Evolutionary conservation across 306 rosid species (phyloP).

Genomic region (Arachis stenosperma): DNA sequence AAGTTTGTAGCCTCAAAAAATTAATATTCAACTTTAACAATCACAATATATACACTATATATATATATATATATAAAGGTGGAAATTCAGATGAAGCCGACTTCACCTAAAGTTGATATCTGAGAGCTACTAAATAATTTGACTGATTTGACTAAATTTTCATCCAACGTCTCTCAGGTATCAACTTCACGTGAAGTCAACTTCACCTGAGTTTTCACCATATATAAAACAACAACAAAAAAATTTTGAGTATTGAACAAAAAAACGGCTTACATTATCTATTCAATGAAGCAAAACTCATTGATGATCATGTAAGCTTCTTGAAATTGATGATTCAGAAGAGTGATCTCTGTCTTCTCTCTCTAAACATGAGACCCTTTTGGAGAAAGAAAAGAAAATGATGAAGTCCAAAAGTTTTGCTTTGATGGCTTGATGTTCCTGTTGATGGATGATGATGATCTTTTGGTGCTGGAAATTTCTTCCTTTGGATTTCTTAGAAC

Average conservation of each 20-base stretch:
- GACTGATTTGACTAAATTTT: too few relatives aligned
- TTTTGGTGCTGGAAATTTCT: background rate
- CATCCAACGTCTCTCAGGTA: too few relatives aligned
- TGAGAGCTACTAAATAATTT: too few relatives aligned
- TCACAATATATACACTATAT: too few relatives aligned
- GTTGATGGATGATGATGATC: background rate
- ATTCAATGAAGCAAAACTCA: background rate
- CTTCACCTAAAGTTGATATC: too few relatives aligned
- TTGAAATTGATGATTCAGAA: background rate
- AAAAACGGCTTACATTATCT: background rate
- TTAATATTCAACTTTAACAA: too few relatives aligned
- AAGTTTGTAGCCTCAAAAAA: too few relatives aligned
- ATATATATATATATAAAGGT: too few relatives aligned
- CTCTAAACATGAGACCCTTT: background rate
- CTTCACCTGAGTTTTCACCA: too few relatives aligned
- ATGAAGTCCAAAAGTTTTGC: conserved; percentile 20
- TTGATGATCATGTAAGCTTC: background rate
- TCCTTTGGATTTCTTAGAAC: conserved; percentile 39
- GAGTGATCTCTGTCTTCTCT: background rate
- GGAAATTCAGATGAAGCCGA: too few relatives aligned
- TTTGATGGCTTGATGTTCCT: conserved; percentile 20
- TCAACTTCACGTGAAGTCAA: too few relatives aligned
- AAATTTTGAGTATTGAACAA: background rate
- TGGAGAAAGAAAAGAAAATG: conserved; percentile 23
- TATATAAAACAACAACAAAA: too few relatives aligned